Base-by-base conservation (phyloP, 106 monocot genomes). In the Hemerocallis citrina region DNA sequence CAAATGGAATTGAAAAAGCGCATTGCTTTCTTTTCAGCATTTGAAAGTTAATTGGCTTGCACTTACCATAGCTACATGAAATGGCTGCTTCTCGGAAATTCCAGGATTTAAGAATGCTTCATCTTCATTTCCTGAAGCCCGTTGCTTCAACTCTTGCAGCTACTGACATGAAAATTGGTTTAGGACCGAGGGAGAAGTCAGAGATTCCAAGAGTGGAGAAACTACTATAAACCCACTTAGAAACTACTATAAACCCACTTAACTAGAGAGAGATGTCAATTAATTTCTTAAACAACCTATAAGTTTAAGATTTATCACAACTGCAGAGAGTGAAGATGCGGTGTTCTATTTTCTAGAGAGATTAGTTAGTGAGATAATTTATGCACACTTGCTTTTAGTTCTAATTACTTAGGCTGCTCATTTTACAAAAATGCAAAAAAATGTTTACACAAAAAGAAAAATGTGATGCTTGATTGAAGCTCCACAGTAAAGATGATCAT, bases 71-170 rank as follows among this genome's bases (percentile, higher is more conserved):
- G 91, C 87, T 0, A 91, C 96, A 80, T 98, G 96, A 59, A 98
- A 57, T 34, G 96, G 96, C 50, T 79, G 84, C 68, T 84, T 98
- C 13, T 91, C 91, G 63, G 91, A 91, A 61, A 98, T 72, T 29
- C 91, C 96, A 56, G 91, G 96, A 16, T 71, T 91, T 58, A 79
- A 54, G 60, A 85, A 75, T 31, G 72, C 38, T 27, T 81, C 79
- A 33, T 91, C 85, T 41, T 77, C 71, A 59, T 79, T 91, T 64
- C 79, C 96, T 58, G 81, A 79, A 30, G 74, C 79, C 58, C 91
- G 81, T 46, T 84, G 87, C 77, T 98, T 91, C 64, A 98, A 68
- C 79, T 98, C 96, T 85, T 98, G 96, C 78, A 98, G 68, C 96
- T 98, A 82, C 77, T 86, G 73, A 81, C 83, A 90, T 66, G 62